Conservation (phyloP, 805 yeast genomes). For the Teunomyces kruisii region DNA sequence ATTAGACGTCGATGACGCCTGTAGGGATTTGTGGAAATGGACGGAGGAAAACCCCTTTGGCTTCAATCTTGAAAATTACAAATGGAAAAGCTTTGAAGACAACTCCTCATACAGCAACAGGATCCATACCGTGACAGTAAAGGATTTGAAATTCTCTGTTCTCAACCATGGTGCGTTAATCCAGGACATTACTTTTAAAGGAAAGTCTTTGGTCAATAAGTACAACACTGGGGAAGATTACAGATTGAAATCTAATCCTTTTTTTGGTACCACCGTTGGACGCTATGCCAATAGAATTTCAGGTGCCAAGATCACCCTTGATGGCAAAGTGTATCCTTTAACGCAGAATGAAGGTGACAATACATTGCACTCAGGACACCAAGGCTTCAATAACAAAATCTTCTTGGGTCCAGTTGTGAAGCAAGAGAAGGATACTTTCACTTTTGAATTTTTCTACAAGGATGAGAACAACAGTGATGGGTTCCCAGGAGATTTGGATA, state of each 20-base stretch:
- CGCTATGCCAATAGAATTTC: conserved; percentile 61
- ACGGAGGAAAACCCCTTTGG: conserved; percentile 67
- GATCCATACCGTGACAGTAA: conserved; percentile 35
- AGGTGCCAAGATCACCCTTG: conserved; percentile 42
- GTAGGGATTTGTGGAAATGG: conserved; percentile 79
- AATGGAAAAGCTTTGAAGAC: conserved; percentile 29
- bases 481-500: conserved; percentile 58
- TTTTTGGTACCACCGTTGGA: conserved; percentile 65
- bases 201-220: conserved; percentile 39
- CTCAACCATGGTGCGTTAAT: conserved; percentile 54
- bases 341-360: conserved; percentile 41
- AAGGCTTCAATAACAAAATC: conserved; percentile 50
- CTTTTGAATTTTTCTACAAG: conserved; percentile 37
- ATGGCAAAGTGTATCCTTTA: conserved; percentile 41
- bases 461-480: conserved; percentile 54
- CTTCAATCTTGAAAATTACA: conserved; percentile 35
- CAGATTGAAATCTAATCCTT: conserved; percentile 40
- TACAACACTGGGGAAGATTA: conserved; percentile 35
- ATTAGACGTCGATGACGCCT: conserved; percentile 58
- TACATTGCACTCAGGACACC: conserved; percentile 54
- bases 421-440: conserved; percentile 26
- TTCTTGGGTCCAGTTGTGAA: conserved; percentile 56
- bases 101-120: conserved; percentile 28
- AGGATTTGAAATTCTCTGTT: conserved; percentile 37
- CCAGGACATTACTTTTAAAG: conserved; percentile 41